Evolutionary conservation across 345 rosid genomes (phyloP).

Genomic region (Camelina hispida): DNA sequence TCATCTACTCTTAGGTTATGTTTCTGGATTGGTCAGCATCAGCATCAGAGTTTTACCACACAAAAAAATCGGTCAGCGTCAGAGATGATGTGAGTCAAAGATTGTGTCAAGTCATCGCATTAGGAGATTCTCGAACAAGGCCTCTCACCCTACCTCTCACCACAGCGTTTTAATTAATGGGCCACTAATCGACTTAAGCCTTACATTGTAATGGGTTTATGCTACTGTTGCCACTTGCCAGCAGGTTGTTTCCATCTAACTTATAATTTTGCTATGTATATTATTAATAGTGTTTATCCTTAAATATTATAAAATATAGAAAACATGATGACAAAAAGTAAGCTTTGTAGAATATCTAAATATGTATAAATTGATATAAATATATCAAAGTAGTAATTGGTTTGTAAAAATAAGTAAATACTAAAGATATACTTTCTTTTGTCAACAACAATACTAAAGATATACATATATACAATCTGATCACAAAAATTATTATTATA

Average conservation of each 20-base stretch:
- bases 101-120: constrained; percentile 41
- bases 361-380: background rate
- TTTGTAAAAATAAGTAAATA: background rate
- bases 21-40: constrained; percentile 35
- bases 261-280: background rate
- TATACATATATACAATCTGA: no score
- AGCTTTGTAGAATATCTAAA: background rate
- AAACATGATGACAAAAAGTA: background rate
- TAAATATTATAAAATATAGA: no score
- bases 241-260: background rate
- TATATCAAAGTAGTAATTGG: background rate
- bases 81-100: constrained; percentile 32
- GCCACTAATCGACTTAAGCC: constrained; percentile 6
- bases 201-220: background rate
- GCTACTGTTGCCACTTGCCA: background rate
- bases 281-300: background rate
- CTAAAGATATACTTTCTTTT: no score
- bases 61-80: constrained; percentile 17
- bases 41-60: background rate
- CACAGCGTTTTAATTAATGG: background rate
- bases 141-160: no score
- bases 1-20: constrained; percentile 36
- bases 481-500: no score
- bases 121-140: constrained; percentile 28
- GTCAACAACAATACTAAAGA: no score